Evolutionary conservation across 768 basidiomycete genomes (phyloP), one percentile per base, ranked within the genome.

Genomic region (Phylloporus arenicola): DNA sequence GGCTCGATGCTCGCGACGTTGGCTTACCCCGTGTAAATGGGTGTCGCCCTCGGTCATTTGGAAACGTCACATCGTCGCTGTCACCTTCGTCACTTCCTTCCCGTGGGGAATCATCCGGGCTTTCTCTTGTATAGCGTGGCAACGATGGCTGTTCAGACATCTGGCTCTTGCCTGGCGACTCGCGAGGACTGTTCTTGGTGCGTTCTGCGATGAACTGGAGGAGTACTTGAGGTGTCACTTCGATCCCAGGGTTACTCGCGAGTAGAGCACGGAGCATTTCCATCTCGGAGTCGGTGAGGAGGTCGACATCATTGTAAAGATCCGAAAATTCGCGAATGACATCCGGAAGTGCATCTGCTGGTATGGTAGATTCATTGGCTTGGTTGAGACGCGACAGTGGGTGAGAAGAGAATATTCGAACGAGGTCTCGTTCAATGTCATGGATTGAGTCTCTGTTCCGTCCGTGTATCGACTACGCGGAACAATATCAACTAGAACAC

Each of bases 381-480:
- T 81, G 77, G 61, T 83, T 82, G 47, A 71, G 60, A 62, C 79
- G 75, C 34, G 79, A 78, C 41, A 79, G 69, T 11, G 83, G 80
- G 60, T 90, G 86, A 30, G 78, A 72, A 49, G 73, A 70, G 63
- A 91, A 88, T 54, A 91, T 79, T 48, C 75, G 74, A 64, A 81
- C 65, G 29, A 90, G 79, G 60, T 83, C 78, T 55, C 77, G 74
- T 63, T 88, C 81, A 51, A 90, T 83, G 69, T 84, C 82, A 47
- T 74, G 76, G 40, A 88, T 75, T 37, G 85, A 87, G 63, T 87
- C 80, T 63, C 84, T 77, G 68, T 77, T 80, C 53, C 87, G 76
- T 48, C 83, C 84, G 53, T 70, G 67, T 29, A 63, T 60, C 53
- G 68, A 65, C 67, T 71, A 53, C 33, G 20, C 17, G 38, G 2